These are phyloP conservation scores for Diaporthe sp. DNA, from an alignment of 2,329 filamentous ascomycete genomes.

Conservation along the genomic window DNA sequence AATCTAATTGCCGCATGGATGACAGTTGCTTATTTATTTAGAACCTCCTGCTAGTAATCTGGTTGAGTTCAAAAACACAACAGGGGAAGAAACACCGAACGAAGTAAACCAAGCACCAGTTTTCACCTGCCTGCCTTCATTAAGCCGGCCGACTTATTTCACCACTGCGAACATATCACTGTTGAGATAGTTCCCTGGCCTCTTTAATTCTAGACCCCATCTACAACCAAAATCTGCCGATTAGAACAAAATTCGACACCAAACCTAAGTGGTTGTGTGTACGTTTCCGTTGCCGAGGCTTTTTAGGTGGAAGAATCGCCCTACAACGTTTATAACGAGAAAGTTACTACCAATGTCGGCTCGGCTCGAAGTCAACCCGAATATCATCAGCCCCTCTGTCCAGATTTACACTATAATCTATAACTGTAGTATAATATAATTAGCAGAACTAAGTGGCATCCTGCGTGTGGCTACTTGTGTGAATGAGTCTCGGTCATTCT, in stretches of 20 bases:
- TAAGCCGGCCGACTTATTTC: background rate
- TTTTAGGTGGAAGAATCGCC: background rate
- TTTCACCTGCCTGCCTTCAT: background rate
- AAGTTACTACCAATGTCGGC: background rate
- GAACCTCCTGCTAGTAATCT: background rate
- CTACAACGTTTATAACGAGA: background rate
- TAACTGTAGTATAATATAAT: too few species aligned
- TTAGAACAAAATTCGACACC: background rate
- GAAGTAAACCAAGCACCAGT: background rate
- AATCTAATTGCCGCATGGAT: background rate
- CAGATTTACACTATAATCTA: background rate
- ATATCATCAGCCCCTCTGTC: background rate
- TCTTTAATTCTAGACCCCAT: background rate
- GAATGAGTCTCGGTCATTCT: background rate
- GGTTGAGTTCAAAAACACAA: background rate
- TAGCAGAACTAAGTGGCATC: background rate
- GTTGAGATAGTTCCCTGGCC: fast-evolving
- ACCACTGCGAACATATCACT: too few species aligned
- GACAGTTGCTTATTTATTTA: constrained; percentile 5
- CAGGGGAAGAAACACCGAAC: background rate
- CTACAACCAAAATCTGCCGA: background rate
- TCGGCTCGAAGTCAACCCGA: background rate
- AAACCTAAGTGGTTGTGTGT: background rate
- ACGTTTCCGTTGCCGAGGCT: background rate
- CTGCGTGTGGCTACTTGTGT: background rate